Evolutionary conservation across 2,329 filamentous ascomycete species (phyloP).

Genomic region (Fonsecaea pedrosoi): DNA sequence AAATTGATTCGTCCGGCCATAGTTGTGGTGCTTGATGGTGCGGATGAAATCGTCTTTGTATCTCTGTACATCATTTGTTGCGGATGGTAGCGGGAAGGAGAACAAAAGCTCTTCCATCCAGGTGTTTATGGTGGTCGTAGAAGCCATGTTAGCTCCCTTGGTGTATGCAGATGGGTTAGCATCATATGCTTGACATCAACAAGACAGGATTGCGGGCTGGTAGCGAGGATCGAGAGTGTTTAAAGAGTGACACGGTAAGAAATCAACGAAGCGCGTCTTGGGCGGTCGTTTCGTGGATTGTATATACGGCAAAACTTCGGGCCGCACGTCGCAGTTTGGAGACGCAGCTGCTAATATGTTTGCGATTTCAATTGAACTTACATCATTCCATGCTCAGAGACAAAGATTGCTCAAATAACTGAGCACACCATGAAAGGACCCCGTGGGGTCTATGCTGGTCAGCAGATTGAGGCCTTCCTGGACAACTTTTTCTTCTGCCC

Average conservation of each 20-base stretch:
- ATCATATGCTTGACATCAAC: conserved; percentile 22
- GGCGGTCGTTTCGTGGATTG: neutral
- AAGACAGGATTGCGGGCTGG: neutral
- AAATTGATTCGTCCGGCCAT: conserved; percentile 76
- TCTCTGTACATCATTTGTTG: conserved; percentile 21
- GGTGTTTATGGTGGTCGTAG: conserved; percentile 39
- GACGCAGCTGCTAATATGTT: neutral
- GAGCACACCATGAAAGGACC: conserved; percentile 19
- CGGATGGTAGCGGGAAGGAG: conserved; percentile 29
- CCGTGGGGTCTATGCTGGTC: conserved; percentile 5
- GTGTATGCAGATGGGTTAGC: conserved; percentile 2
- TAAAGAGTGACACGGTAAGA: neutral
- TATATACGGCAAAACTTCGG: conserved; percentile 6
- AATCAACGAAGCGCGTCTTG: neutral
- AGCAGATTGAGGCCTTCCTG: conserved; percentile 32
- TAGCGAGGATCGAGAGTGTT: neutral
- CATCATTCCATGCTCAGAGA: neutral
- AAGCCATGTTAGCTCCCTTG: conserved; percentile 36
- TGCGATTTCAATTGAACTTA: neutral
- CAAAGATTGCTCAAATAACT: neutral
- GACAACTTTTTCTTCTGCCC: conserved; percentile 47
- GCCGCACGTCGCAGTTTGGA: neutral
- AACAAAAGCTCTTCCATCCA: conserved; percentile 37
- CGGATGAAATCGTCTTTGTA: conserved; percentile 36
- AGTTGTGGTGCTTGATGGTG: conserved; percentile 52